Evolutionary conservation across 192 early-diverging fungal species (phyloP), one percentile per base, ranked within the genome.

Genomic region (Kickxella alabastrina): DNA sequence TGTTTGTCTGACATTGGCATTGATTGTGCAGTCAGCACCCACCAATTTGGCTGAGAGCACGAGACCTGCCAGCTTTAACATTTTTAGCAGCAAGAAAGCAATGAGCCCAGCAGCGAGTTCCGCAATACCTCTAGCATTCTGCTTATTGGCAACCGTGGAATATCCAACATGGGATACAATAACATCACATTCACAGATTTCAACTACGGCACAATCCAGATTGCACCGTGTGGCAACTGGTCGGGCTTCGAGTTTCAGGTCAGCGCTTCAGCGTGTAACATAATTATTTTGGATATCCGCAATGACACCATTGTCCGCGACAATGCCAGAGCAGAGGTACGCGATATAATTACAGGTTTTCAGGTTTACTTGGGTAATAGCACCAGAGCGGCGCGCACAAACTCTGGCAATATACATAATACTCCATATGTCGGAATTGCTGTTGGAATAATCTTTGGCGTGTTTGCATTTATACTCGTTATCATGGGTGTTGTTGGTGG

Each of bases 361-460:
- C 41, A 63, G 21, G 44, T 75, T 4, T 52, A 25, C 18, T 43
- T 67, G 25, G 71, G 65, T 3, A 52, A 45, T 41, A 23, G 26
- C 2, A 57, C 60, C 15, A 52, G 43, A 1, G 21, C 39, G 1
- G 29, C 68, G 37, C 55, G 71, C 37, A 75, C 64, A 4, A 39
- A 52, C 52, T 59, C 71, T 2, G 68, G 67, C n/a, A 68, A 52
- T 49, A 75, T 65, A 0, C 29, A 43, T 10, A 67, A 59, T 29
- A 35, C 38, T 12, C 15, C 52, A 3, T 24, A 53, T 1, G 65
- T 54, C 19, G 71, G 71, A 1, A 18, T 54, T 4, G 37, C 68
- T 25, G 71, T 60, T 8, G 71, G 71, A 2, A 75, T 75, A 22
- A 52, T 75, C 4, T n/a, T 75, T 24, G 71, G 71, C 13, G 52